Percentiles rank a stretch among this genome's conserved stretches.
Evolutionary conservation across 305 asterid genomes (phyloP).

Genomic region (Fraxinus dipetala): DNA sequence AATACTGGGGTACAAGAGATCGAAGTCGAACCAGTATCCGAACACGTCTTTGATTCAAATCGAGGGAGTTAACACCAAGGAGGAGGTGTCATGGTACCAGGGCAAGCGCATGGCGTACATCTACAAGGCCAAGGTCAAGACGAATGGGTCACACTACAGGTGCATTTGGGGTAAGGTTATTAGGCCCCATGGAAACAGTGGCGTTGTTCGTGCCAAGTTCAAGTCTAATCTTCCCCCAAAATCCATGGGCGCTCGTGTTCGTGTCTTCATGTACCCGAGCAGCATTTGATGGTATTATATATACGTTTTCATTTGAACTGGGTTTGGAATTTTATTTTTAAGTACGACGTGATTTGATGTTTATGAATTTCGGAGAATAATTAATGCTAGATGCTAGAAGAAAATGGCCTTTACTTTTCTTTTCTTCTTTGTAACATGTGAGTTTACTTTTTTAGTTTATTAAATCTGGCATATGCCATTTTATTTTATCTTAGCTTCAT

Average conservation of each 20-base stretch:
- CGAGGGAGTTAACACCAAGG: constrained; percentile 88
- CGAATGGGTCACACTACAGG: constrained; percentile 75
- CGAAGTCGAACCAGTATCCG: constrained; percentile 90
- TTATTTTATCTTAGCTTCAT: not conserved
- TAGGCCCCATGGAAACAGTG: constrained; percentile 86
- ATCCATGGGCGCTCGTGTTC: constrained; percentile 77
- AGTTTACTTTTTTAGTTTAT: not conserved
- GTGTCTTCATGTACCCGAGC: constrained; percentile 89
- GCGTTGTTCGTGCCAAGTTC: constrained; percentile 79
- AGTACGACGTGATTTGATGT: not conserved
- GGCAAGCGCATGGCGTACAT: constrained; percentile 86
- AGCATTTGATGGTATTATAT: constrained; percentile 49
- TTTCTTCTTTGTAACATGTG: not conserved
- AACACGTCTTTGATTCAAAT: constrained; percentile 81
- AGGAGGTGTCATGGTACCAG: constrained; percentile 80
- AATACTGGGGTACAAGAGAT: constrained; percentile 65
- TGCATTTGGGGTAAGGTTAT: constrained; percentile 91
- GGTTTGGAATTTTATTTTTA: not conserved
- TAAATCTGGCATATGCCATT: not conserved
- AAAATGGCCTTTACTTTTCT: not conserved
- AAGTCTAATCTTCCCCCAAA: constrained; percentile 85
- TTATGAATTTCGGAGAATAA: not conserved
- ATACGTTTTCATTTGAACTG: not conserved
- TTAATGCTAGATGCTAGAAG: not conserved
- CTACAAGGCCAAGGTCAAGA: constrained; percentile 91